Base-by-base conservation (phyloP, 2,329 filamentous ascomycete species). In the Neofusicoccum laricinum region DNA sequence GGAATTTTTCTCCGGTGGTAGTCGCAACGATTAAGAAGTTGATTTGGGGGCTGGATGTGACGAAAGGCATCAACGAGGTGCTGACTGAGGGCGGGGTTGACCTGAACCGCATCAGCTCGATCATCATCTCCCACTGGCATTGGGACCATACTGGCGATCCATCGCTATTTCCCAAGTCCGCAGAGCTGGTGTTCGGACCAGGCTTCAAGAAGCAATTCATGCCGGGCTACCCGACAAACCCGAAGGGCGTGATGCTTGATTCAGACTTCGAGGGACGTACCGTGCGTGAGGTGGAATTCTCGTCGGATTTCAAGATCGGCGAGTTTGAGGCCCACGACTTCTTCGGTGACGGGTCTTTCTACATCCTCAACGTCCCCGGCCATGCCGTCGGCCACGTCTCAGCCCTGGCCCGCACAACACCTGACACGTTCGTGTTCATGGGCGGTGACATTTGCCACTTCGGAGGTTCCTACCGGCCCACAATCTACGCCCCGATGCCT, bases 331-430 rank as follows among this genome's bases (percentile, higher is more conserved):
- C 82, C 2, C 73, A 76, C 21, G 85, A 87, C 69, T 86, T 81
- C 68, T 87, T 86, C 64, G 79, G 79, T 2, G 85, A 87, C 68
- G 84, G 84, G 0, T 80, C 76, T 21, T 85, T 88, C 67, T 86
- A 85, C 69, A 75, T 87, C 2, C 75, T 87, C 38, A 76, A 84
- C 67, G 79, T 79, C 2, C 83, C 84, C 0, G 85, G 85, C 1
- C 84, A 86, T 68, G 77, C 80, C 0, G 71, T 82, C 12, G 82
- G 81, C 0, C 82, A 85, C 68, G 73, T 84, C 15, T 80, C 78
- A 64, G 84, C 76, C 3, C 74, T 86, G 0, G 84, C 81, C 1
- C 73, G 83, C 4, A 81, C 78, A 8, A 73, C 69, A 0, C 48
- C 59, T 0, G 63, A 67, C 19, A 67, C 71, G 0, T 75, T 74